phyloP scores from a whole-genome alignment of 2,329 filamentous ascomycete species.

The Blumeria graminis region DNA sequence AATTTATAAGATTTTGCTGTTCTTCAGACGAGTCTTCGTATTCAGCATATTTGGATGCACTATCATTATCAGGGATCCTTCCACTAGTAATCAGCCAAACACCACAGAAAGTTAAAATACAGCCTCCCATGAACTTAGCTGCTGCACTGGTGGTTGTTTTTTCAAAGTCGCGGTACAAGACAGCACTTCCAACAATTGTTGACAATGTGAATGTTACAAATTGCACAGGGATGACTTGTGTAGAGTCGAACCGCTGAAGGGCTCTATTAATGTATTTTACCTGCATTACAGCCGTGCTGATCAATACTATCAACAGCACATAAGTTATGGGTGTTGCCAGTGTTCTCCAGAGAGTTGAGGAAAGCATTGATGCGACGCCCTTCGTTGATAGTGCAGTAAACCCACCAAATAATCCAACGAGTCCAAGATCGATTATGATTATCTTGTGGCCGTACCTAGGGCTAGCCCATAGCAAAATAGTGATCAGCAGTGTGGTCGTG shows the following conservation, averaged over 20 bases:
- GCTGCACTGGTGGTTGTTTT: slow-evolving; percentile 50
- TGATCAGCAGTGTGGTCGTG: slow-evolving; percentile 50
- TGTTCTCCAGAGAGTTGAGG: slow-evolving; percentile 67
- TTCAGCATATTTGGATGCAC: slow-evolving; percentile 34
- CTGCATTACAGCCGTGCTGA: slow-evolving; percentile 78
- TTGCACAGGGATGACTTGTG: slow-evolving; percentile 91
- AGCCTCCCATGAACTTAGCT: slow-evolving; percentile 71
- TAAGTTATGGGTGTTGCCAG: slow-evolving; percentile 88
- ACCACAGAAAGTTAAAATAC: slow-evolving; percentile 75
- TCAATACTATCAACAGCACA: slow-evolving; percentile 51
- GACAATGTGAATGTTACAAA: slow-evolving; percentile 93
- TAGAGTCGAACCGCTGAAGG: slow-evolving; percentile 84
- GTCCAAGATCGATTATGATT: slow-evolving; percentile 75
- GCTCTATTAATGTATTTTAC: slow-evolving; percentile 87
- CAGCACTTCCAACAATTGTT: slow-evolving; percentile 79
- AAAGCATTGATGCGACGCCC: slow-evolving; percentile 83
- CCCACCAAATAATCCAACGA: slow-evolving; percentile 83
- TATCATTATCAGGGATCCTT: slow-evolving; percentile 33
- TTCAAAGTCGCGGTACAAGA: slow-evolving; percentile 89
- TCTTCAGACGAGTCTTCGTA: slow-evolving; percentile 37
- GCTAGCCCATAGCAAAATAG: slow-evolving; percentile 58
- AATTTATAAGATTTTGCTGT: slow-evolving; percentile 30
- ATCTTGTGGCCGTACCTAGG: slow-evolving; percentile 61
- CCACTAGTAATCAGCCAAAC: slow-evolving; percentile 95
- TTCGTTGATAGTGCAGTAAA: slow-evolving; percentile 96